phyloP scores from a whole-genome alignment of 805 yeast species.

The Nakazawaea wyomingensis region DNA sequence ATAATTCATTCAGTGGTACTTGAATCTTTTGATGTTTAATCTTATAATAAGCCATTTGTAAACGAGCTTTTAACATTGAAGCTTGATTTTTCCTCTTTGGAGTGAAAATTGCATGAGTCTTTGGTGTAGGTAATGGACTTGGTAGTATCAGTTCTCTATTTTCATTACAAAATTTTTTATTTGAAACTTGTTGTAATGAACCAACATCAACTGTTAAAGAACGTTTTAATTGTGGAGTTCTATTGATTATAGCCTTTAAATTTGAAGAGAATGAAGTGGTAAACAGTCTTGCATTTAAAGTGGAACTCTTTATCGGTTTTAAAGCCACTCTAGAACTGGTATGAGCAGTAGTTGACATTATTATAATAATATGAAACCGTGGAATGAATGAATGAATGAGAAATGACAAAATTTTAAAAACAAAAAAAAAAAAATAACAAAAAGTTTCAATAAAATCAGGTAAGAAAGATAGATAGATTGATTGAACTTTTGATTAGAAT shows the following conservation, averaged over 20 bases:
- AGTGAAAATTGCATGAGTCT: conserved; percentile 17
- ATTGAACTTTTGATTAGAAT: too few relatives aligned
- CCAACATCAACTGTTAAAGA: conserved; percentile 13
- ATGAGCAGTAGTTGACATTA: conserved; percentile 3
- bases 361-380: not conserved
- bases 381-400: not conserved
- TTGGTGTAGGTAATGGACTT: conserved; percentile 13
- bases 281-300: conserved; percentile 17
- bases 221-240: conserved; percentile 15
- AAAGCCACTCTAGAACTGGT: conserved; percentile 18
- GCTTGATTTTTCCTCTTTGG: conserved; percentile 27
- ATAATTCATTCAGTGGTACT: conserved; percentile 1
- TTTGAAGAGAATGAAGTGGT: conserved; percentile 14
- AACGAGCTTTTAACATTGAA: conserved; percentile 38
- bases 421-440: not conserved
- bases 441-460: too few relatives aligned
- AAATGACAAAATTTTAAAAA: not conserved
- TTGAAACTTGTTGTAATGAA: not conserved
- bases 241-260: conserved; percentile 4
- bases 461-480: too few relatives aligned
- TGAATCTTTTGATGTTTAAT: conserved; percentile 21
- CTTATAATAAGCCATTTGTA: conserved; percentile 49
- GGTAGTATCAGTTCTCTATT: conserved; percentile 4
- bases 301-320: conserved; percentile 17
- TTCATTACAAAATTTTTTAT: conserved; percentile 3